Evolutionary conservation across 164 flowering plant species (phyloP), one percentile per base, ranked within the genome.

Genomic region (Dillenia suffruticosa): DNA sequence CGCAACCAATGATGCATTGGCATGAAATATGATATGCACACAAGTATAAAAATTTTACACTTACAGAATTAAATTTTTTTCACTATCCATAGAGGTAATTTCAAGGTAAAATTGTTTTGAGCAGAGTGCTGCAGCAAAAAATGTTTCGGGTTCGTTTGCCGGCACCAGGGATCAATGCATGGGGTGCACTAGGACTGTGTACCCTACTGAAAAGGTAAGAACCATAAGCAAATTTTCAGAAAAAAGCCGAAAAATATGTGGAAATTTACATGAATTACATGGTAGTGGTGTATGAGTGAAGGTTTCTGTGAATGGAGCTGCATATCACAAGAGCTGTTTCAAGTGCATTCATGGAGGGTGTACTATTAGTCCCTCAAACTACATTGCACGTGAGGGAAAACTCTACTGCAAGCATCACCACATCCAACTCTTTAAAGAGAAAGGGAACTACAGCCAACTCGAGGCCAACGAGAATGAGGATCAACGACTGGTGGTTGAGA

Each of bases 371-470:
- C 94, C 97, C 46, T 90, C 98, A 24, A 93, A 84, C 78, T 93
- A 90, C 74, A 85, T 93, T 55, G 96, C 96, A 53, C 97, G 90
- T 26, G 94, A 93, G 66, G 93, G 94, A 26, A 82, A 78, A 15
- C 88, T 92, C 52, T 89, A 88, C 80, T 88, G 95, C 83, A 87
- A 77, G 68, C 96, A 92, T 74, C 98, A 89, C 75, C 96, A 92
- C 61, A 71, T 66, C 63, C 98, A 92, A 70, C 96, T 92, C 51
- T 79, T 89, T 76, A 88, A 78, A 79, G 95, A 92, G 76, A 92
- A 92, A 60, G 98, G 98, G 17, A 92, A 92, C 75, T 70, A 84
- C 53, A 89, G 95, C 78, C 89, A 86, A 75, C 91, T 89, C 14
- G 92, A 89, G 68, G 5, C 40, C 6, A 32, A 32, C 6, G 40